Evolutionary conservation across 495 filamentous ascomycete species (phyloP), one percentile per base, ranked within the genome.

Genomic region (Filosporella fistucella): DNA sequence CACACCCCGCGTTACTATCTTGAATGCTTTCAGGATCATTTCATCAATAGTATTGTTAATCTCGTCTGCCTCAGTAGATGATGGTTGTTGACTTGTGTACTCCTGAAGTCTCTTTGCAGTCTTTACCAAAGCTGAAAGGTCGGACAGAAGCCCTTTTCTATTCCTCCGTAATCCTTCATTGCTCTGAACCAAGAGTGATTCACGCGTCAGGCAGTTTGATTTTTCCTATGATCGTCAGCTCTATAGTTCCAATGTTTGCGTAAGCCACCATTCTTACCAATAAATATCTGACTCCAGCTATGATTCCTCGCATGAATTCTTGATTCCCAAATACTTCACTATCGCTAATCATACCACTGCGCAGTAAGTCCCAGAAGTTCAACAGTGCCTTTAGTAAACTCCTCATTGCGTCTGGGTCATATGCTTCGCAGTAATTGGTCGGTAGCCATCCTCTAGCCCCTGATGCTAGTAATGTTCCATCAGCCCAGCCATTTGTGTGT

Each of bases 401-500:
- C 48, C 83, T 81, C 75, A 96, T 91, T 41, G 87, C 80, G 17
- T 88, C 72, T 37, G 89, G 85, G 52, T 95, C 87, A 63, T 96
- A 99, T 10, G 87, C 77, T 62, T 96, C 89, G 70, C 94, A 99
- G 63, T 97, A 97, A 64, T 99, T 99, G 3, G 94, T 97, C 23
- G 94, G 94, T 47, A 99, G 70, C 94, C 94, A 99, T 47, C 94
- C 94, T 57, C 94, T 79, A 46, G 85, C 85, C 14, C 91, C 93
- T 11, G 88, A 86, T 43, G 86, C 77, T 43, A 99, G 67, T 35
- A 96, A 72, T n/a, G 94, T 99, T 32, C 94, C 94, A 65, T 99
- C 94, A 32, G 93, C 94, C 94, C 94, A 99, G 57, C 94, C 94
- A 70, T 96, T 99, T 40, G 88, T 89, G 68, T 99, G 94, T 55